Percentiles rank a stretch among this genome's conserved stretches.
Evolutionary conservation across 257 asterid genomes (phyloP).

Genomic region (Solanum gracilifrons): DNA sequence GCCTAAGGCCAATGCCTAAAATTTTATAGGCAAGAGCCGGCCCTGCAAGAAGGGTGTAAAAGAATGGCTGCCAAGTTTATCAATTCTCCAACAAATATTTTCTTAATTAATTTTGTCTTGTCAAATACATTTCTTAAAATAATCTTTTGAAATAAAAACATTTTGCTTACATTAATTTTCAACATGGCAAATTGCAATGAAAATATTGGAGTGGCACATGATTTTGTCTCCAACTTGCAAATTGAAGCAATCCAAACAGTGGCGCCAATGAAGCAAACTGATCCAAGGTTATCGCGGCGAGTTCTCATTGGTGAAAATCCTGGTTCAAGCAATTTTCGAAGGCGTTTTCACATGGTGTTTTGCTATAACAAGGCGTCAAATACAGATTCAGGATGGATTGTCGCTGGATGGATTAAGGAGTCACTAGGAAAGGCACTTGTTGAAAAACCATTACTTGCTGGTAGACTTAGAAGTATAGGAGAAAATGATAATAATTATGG

Average conservation of each 20-base stretch:
- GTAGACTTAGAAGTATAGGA: conserved; percentile 26
- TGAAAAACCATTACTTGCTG: conserved; percentile 52
- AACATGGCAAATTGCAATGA: conserved; percentile 19
- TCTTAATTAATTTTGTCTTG: too few relatives aligned
- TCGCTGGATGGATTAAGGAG: conserved; percentile 53
- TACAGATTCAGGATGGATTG: conserved; percentile 35
- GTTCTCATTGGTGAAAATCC: conserved; percentile 3
- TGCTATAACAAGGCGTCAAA: conserved; percentile 27
- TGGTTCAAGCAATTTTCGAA: conserved; percentile 8
- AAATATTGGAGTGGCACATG: background rate
- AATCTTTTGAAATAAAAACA: too few relatives aligned
- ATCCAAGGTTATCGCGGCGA: conserved; percentile 22
- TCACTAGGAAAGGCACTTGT: conserved; percentile 39
- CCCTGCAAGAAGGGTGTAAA: too few relatives aligned
- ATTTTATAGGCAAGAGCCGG: too few relatives aligned
- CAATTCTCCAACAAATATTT: too few relatives aligned
- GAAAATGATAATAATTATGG: background rate
- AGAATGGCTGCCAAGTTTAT: too few relatives aligned
- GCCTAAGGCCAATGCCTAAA: too few relatives aligned
- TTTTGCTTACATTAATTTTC: too few relatives aligned
- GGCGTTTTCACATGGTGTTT: conserved; percentile 28
- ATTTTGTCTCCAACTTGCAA: conserved; percentile 9
- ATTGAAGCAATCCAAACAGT: conserved; percentile 44
- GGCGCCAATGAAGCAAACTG: conserved; percentile 42
- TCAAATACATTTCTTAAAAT: too few relatives aligned